These are phyloP conservation scores for Diplosphaera chodatii DNA, from an alignment of 139 green algal species.

Conservation along the genomic window DNA sequence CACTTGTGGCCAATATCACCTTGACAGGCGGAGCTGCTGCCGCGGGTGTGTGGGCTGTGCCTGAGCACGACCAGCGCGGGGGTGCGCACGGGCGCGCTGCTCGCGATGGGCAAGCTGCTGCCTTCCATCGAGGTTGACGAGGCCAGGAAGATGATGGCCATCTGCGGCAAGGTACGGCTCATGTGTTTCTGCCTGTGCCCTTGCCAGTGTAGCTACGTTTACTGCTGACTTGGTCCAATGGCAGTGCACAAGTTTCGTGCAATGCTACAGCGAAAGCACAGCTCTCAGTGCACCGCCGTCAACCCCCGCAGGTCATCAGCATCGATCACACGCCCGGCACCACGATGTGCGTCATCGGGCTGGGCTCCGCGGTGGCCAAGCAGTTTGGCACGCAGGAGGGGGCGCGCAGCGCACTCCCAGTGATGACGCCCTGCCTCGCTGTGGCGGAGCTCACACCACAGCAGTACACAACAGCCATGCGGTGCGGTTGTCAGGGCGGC, in stretches of 20 bases:
- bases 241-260: too few species aligned
- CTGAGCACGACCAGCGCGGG: slow-evolving; percentile 51
- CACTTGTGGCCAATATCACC: too few species aligned
- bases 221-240: too few species aligned
- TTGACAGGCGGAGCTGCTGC: slow-evolving; percentile 25
- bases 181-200: too few species aligned
- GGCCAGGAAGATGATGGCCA: slow-evolving; percentile 42
- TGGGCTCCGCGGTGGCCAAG: slow-evolving; percentile 49
- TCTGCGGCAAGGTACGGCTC: slow-evolving; percentile 31
- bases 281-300: neutral
- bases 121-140: slow-evolving; percentile 46
- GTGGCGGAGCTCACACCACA: slow-evolving; percentile 23
- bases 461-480: slow-evolving; percentile 36
- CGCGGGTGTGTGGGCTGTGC: slow-evolving; percentile 39
- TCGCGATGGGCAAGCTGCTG: slow-evolving; percentile 35
- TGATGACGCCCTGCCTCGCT: slow-evolving; percentile 56
- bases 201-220: too few species aligned
- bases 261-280: too few species aligned
- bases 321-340: slow-evolving; percentile 68
- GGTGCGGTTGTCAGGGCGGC: too few species aligned
- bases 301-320: slow-evolving; percentile 38
- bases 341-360: slow-evolving; percentile 50
- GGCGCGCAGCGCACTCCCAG: slow-evolving; percentile 49
- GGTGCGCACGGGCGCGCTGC: slow-evolving; percentile 52
- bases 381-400: slow-evolving; percentile 42